A percentile compares a stretch with the other conserved stretches of the same genome.
Conservation (phyloP, 306 rosid genomes). For the Acacia confusa region DNA sequence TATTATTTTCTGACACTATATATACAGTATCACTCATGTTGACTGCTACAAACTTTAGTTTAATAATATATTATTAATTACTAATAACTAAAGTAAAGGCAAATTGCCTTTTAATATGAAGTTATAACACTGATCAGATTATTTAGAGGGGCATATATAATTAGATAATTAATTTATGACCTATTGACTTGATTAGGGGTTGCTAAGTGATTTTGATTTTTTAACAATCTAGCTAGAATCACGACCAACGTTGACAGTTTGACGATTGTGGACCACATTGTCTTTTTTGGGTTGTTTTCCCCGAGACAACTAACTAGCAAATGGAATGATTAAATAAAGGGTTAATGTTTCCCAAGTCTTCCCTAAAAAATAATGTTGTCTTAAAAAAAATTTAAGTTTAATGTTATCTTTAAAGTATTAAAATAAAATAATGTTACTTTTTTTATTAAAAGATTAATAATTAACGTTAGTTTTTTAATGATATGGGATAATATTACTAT, state of each 20-base stretch:
- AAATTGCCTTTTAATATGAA: conserved; percentile 28
- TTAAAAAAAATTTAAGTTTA: too few relatives aligned
- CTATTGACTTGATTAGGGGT: background rate
- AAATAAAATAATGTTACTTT: too few relatives aligned
- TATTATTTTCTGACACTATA: conserved; percentile 3
- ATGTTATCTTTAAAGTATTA: too few relatives aligned
- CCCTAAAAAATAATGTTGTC: too few relatives aligned
- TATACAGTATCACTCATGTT: background rate
- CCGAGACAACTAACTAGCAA: background rate
- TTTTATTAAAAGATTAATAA: too few relatives aligned
- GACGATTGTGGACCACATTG: conserved; percentile 3
- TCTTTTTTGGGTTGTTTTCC: background rate
- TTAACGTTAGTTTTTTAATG: too few relatives aligned
- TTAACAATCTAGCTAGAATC: conserved; percentile 20
- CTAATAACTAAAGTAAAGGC: conserved; percentile 2
- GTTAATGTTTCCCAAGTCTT: too few relatives aligned
- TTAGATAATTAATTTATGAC: background rate
- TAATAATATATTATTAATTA: background rate
- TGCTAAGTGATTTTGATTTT: background rate
- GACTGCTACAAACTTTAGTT: conserved; percentile 18
- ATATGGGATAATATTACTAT: too few relatives aligned
- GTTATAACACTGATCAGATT: background rate
- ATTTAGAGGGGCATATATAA: background rate
- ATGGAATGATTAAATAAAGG: background rate
- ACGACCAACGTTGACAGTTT: conserved; percentile 33